phyloP scores from a whole-genome alignment of 768 basidiomycete species.

The Harrya chromipes region DNA sequence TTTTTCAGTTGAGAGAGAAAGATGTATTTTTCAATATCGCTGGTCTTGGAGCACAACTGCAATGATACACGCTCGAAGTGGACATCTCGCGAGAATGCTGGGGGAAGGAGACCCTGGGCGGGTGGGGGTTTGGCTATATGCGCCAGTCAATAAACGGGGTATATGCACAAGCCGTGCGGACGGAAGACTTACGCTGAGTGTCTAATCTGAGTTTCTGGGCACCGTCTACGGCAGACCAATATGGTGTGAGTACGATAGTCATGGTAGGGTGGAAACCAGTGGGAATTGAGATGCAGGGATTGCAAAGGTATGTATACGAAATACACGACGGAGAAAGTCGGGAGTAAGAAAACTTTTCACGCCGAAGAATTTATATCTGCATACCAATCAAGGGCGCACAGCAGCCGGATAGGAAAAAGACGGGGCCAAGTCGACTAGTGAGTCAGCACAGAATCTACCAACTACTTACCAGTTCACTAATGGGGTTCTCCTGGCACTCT shows the following conservation, averaged over 20 bases:
- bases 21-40: constrained; percentile 79
- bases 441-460: background rate
- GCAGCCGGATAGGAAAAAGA: no score
- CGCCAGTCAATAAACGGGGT: constrained; percentile 1
- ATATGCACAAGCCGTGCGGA: background rate
- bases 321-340: constrained; percentile 12
- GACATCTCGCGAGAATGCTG: constrained; percentile 47
- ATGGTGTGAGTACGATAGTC: constrained; percentile 68
- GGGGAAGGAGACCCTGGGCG: constrained; percentile 59
- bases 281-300: background rate
- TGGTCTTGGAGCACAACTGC: constrained; percentile 76
- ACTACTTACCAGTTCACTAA: no score
- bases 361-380: no score
- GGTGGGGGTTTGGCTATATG: constrained; percentile 40
- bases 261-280: constrained; percentile 26
- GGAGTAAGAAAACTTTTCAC: background rate
- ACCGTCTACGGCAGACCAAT: constrained; percentile 57
- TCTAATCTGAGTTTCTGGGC: constrained; percentile 66
- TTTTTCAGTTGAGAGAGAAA: constrained; percentile 75
- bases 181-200: constrained; percentile 42
- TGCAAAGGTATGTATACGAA: background rate
- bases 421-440: no score
- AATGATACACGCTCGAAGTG: constrained; percentile 58
- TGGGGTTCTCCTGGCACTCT: no score
- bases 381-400: no score